phyloP scores from a whole-genome alignment of 768 basidiomycete genomes.

The Amanita exitialis region DNA sequence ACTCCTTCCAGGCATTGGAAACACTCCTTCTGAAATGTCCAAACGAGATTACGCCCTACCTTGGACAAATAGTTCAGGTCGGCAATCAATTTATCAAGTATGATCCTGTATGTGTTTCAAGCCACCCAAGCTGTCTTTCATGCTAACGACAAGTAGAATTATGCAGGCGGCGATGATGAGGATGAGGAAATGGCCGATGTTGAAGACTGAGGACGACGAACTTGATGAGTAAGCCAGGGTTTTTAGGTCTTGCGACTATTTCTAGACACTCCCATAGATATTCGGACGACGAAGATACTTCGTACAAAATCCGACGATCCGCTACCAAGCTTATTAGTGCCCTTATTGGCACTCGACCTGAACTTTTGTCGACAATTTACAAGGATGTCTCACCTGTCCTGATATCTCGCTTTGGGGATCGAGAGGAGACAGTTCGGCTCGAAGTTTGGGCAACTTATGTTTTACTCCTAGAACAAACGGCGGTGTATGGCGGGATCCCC shows the following conservation, averaged over 20 bases:
- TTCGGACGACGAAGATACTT: slow-evolving; percentile 96
- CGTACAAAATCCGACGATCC: slow-evolving; percentile 93
- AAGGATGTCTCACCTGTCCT: slow-evolving; percentile 80
- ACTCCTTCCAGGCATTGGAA: slow-evolving; percentile 60
- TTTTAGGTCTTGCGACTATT: slow-evolving; percentile 14
- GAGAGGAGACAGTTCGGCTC: slow-evolving; percentile 88
- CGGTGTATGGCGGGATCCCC: slow-evolving; percentile 60
- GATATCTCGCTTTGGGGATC: slow-evolving; percentile 86
- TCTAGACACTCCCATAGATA: slow-evolving; percentile 39
- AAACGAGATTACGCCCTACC: slow-evolving; percentile 65
- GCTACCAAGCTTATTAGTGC: slow-evolving; percentile 85
- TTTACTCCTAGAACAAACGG: slow-evolving; percentile 74
- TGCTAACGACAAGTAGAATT: slow-evolving; percentile 28
- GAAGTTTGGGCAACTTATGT: slow-evolving; percentile 89
- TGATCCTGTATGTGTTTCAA: slow-evolving; percentile 63
- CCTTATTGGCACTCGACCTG: slow-evolving; percentile 84
- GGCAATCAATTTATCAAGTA: slow-evolving; percentile 80
- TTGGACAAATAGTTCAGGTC: slow-evolving; percentile 56
- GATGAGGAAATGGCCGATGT: slow-evolving; percentile 57
- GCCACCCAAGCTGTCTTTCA: neutral
- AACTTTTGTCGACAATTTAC: slow-evolving; percentile 71
- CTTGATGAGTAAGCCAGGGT: slow-evolving; percentile 74
- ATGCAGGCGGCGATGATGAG: slow-evolving; percentile 37
- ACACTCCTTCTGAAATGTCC: slow-evolving; percentile 78
- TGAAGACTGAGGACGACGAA: slow-evolving; percentile 76